Base-by-base conservation (phyloP, 345 rosid genomes). In the Microthlaspi erraticum region DNA sequence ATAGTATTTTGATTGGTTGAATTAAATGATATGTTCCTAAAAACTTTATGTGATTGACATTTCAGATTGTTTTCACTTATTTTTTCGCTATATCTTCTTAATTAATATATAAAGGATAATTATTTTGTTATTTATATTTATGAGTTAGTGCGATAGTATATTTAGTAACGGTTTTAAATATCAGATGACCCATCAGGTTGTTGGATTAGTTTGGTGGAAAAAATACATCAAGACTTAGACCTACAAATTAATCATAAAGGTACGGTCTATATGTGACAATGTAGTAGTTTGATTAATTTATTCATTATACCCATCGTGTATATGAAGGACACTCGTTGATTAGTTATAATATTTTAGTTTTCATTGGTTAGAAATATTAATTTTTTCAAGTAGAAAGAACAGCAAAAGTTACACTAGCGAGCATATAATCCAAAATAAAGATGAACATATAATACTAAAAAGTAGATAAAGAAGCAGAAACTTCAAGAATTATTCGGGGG, bases 401-500 rank as follows among this genome's bases (percentile, higher is more conserved):
- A 26, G 34, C 5, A 66, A 57, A 73, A 66, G 73, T 14, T 59
- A 60, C 63, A 60, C 14, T 26, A 43, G 34, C 6, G 57, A 66
- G 73, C 78, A 67, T 74, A 74, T 59, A 67, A 66, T 60, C 78
- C 68, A 60, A 49, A 74, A 59, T 23, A 74, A 66, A 74, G 63
- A 60, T 50, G 68, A 60, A 42, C 55, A 74, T 74, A 66, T 42
- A 51, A 51, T 74, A 74, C 34, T 23, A 33, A 41, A 73, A 74
- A 59, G 61, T 37, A 59, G 49, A 41, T 49, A 74, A 74, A 74
- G 78, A 67, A 67, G 68, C 78, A 74, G 78, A 66, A 75, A 68
- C 79, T 75, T 75, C 79, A 68, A 75, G 74, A 75, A 75, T 52
- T 68, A 62, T 75, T 68, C 74, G 74, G 5, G 78, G 78, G 51